Evolutionary conservation across 164 flowering plant species (phyloP).

Genomic region (Aristolochia contorta): DNA sequence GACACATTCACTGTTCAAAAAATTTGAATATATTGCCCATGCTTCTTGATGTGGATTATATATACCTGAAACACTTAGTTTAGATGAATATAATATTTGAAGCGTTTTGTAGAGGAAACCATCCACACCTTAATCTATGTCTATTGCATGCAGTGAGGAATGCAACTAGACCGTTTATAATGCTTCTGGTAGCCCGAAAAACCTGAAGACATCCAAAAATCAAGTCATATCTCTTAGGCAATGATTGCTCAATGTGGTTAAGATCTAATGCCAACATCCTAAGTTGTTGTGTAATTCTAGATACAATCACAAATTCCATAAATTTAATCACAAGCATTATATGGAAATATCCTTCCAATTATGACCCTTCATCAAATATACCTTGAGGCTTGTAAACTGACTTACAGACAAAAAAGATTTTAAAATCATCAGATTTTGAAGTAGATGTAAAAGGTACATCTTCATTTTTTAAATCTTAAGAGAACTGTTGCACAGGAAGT

Average conservation of each 20-base stretch:
- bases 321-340: not conserved
- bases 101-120: not conserved
- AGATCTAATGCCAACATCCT: not conserved
- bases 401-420: no score
- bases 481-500: no score
- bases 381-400: not conserved
- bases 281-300: not conserved
- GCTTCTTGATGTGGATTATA: not conserved
- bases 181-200: slow-evolving; percentile 16
- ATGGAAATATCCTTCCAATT: not conserved
- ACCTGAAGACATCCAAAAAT: slow-evolving; percentile 6
- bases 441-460: no score
- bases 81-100: not conserved
- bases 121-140: slow-evolving; percentile 17
- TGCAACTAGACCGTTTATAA: slow-evolving; percentile 11
- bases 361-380: not conserved
- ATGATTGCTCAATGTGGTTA: not conserved
- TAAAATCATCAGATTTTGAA: no score
- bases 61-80: not conserved
- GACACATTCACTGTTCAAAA: not conserved
- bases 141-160: slow-evolving; percentile 15
- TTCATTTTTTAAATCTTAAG: no score
- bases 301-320: not conserved
- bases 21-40: not conserved
- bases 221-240: no score